These are phyloP conservation scores for Colletotrichum falcatum DNA, from an alignment of 2,329 filamentous ascomycete species.

Conservation along the genomic window DNA sequence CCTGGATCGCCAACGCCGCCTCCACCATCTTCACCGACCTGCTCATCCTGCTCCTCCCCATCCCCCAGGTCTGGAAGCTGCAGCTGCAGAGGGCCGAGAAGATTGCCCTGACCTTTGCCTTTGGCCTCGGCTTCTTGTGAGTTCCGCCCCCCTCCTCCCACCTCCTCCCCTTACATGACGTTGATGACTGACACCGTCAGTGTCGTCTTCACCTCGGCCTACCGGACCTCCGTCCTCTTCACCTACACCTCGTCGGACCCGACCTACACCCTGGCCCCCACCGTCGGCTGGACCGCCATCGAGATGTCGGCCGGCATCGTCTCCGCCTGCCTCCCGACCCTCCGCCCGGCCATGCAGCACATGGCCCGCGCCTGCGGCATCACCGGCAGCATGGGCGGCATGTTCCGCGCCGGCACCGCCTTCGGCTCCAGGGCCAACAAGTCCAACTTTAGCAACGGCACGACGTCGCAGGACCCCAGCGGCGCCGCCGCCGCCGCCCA, in stretches of 20 bases:
- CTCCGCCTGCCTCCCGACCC: conserved; percentile 64
- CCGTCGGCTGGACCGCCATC: conserved; percentile 61
- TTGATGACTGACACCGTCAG: conserved; percentile 42
- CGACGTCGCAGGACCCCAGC: conserved; percentile 34
- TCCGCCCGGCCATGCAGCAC: conserved; percentile 58
- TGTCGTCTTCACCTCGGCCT: conserved; percentile 61
- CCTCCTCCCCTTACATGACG: accelerated
- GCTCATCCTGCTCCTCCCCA: conserved; percentile 58
- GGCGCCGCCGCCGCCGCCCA: conserved; percentile 16
- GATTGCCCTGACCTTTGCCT: conserved; percentile 57
- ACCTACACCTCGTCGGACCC: conserved; percentile 55
- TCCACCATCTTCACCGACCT: conserved; percentile 61
- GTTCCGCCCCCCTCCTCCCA: too few species aligned
- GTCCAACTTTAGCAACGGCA: conserved; percentile 40
- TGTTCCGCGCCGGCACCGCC: conserved; percentile 43
- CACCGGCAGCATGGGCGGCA: conserved; percentile 50
- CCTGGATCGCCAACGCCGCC: conserved; percentile 63
- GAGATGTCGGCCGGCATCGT: conserved; percentile 64
- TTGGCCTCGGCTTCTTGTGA: conserved; percentile 59
- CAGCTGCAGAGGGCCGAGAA: conserved; percentile 56
- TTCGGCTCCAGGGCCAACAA: conserved; percentile 44
- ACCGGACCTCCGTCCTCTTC: conserved; percentile 61
- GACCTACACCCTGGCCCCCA: conserved; percentile 59
- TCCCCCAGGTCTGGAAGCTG: conserved; percentile 60
- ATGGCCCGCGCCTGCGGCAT: conserved; percentile 56